Evolutionary conservation across 345 rosid genomes (phyloP), one percentile per base, ranked within the genome.

Genomic region (Durio zibethinus): DNA sequence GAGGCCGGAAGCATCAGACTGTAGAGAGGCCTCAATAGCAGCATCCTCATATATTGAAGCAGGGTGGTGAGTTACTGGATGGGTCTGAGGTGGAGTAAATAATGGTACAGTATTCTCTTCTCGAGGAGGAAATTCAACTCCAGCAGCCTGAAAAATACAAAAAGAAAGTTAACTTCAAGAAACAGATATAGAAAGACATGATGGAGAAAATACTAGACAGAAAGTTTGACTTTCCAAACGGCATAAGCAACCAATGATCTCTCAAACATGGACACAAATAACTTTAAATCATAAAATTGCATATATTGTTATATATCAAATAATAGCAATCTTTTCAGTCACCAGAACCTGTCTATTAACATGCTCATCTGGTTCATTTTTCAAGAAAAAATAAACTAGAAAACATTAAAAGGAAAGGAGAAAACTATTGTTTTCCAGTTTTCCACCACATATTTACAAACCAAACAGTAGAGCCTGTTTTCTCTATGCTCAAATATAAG

Each of bases 71-170:
- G 80, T 85, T 81, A 91, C 77, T 10, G 98, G 90, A 75, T 92
- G 97, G 62, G 97, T 89, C 83, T 93, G 98, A 35, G 99, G 98
- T 54, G 99, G 99, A 77, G 99, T 96, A 81, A 93, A 96, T 79
- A 96, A 82, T 10, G 97, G 97, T 12, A 93, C 97, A 77, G 85
- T 83, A 81, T 89, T 87, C 87, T 91, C 98, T 59, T 76, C 90
- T 70, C 92, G 90, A 25, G 98, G 98, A 23, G 99, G 98, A 80
- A 93, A 96, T 74, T 93, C 95, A 82, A 96, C 85, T 75, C 80
- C 80, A 27, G 80, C 74, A 56, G 74, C 62, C 80, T 77, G 54
- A 43, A 56, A 75, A 54, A 67, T 42, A 5, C 62, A 67, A 36
- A 54, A 54, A 42, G 45, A 5, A 66, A 15, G 6, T 38, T 10